Base-by-base conservation (phyloP, 495 filamentous ascomycete genomes). In the Neurospora sp. region DNA sequence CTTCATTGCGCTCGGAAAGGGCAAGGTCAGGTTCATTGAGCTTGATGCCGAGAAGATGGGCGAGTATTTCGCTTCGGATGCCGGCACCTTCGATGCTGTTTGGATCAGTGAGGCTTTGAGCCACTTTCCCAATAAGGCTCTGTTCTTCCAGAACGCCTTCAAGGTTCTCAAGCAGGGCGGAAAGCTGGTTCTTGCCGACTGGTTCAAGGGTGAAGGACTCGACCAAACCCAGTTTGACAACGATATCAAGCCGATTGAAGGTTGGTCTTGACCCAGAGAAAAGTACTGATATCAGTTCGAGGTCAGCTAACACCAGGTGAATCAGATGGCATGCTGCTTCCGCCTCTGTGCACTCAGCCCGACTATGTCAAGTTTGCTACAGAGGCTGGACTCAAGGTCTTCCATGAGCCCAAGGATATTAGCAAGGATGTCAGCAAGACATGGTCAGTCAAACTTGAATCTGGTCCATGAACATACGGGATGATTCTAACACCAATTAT, bases 81-180 rank as follows among this genome's bases (percentile, higher is more conserved):
- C 35, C 20, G 75, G 44, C 16, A 74, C 69, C 8, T 89, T 89
- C 71, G 86, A 89, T 72, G 82, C 82, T 59, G 85, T 89, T 14
- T 89, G 88, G 88, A 88, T 89, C 73, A 86, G 84, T 9, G 88
- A 89, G 77, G 88, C 87, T 18, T 81, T 89, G 75, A 87, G 85
- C 73, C 88, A 89, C 77, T 82, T 89, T 71, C 86, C 88, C 0
- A 80, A 87, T 39, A 89, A 89, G 78, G 81, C 81, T 54, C 80
- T 88, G 3, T 89, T 89, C 77, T 89, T 88, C 75, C 74, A 71
- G 6, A 88, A 88, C 71, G 83, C 84, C 8, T 75, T 75, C 27
- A 74, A 72, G 44, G 74, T 89, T 74, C 78, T 88, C 48, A 80
- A 77, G 23, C 23, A 59, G 0, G 82, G 82, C 3, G 84, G 85